Conservation (phyloP, 441 rosid species). For the Arabidopsis hybrid region DNA sequence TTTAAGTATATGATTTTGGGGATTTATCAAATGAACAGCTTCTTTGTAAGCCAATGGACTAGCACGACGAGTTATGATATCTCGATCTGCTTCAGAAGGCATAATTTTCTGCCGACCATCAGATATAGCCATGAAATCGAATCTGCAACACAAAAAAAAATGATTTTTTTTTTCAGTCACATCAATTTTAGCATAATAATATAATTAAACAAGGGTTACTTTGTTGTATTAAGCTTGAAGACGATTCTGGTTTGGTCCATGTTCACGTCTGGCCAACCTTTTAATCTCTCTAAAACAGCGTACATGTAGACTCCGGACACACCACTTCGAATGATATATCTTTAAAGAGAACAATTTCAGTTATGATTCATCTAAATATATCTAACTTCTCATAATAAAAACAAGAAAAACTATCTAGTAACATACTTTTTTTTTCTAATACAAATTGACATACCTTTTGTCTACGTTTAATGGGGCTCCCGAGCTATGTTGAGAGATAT, state of each 20-base stretch:
- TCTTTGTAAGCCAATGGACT: slow-evolving; percentile 50
- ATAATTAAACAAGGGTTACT: slow-evolving; percentile 41
- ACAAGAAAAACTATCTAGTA: neutral
- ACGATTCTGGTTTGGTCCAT: slow-evolving; percentile 85
- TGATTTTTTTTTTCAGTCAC: neutral
- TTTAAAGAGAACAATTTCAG: slow-evolving; percentile 27
- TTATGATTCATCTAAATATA: neutral
- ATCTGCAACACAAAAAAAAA: slow-evolving; percentile 33
- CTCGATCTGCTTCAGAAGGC: slow-evolving; percentile 44
- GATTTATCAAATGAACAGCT: slow-evolving; percentile 79
- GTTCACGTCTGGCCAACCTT: slow-evolving; percentile 78
- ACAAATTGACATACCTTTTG: slow-evolving; percentile 56
- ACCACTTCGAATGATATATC: slow-evolving; percentile 71
- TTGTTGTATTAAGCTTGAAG: slow-evolving; percentile 64
- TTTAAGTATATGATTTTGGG: slow-evolving; percentile 56
- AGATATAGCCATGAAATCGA: slow-evolving; percentile 52
- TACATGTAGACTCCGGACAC: slow-evolving; percentile 70
- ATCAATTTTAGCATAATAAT: neutral
- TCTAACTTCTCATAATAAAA: neutral
- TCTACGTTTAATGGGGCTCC: slow-evolving; percentile 69
- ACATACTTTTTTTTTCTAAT: neutral
- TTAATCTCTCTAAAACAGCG: slow-evolving; percentile 61
- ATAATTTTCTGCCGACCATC: slow-evolving; percentile 50
- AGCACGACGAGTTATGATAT: slow-evolving; percentile 30
- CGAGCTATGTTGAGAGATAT: slow-evolving; percentile 18